These are phyloP conservation scores for Mollisia scopiformis DNA, from an alignment of 2,329 filamentous ascomycete species.

Conservation along the genomic window DNA sequence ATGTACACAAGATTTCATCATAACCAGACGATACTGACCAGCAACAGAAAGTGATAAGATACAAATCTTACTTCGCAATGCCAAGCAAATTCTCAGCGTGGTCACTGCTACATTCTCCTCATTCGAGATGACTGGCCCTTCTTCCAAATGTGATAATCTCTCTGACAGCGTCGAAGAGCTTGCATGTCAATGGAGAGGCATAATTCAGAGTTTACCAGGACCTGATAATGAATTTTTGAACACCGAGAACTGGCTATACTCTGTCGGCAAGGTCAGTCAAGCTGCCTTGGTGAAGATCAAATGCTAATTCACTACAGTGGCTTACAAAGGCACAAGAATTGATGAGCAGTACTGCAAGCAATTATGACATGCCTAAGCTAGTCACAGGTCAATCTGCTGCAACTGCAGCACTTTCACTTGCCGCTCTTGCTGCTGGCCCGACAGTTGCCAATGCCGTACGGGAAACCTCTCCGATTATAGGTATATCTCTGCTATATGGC, in stretches of 20 bases:
- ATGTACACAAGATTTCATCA: constrained; percentile 30
- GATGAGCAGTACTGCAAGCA: constrained; percentile 89
- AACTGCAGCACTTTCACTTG: constrained; percentile 38
- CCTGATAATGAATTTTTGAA: constrained; percentile 30
- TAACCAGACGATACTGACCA: constrained; percentile 10
- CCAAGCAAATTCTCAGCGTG: constrained; percentile 77
- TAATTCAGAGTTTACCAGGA: constrained; percentile 33
- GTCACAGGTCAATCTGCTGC: constrained; percentile 47
- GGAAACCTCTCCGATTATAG: constrained; percentile 46
- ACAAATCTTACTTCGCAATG: constrained; percentile 76
- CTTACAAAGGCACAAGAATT: constrained; percentile 62
- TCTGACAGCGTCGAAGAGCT: constrained; percentile 53
- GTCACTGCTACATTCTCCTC: constrained; percentile 73
- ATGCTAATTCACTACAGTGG: constrained; percentile 37
- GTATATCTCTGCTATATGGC: constrained; percentile 67
- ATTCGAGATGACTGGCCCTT: constrained; percentile 42
- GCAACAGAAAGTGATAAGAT: constrained; percentile 54
- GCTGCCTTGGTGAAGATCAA: background rate
- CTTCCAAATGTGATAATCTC: constrained; percentile 25
- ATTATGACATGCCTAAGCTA: constrained; percentile 77
- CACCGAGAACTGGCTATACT: constrained; percentile 44
- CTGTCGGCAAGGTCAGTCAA: constrained; percentile 46
- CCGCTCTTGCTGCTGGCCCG: constrained; percentile 40
- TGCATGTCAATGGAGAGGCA: constrained; percentile 68
- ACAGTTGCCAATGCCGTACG: constrained; percentile 43